phyloP scores from a whole-genome alignment of 805 yeast species.

The Ogataea siamensis region DNA sequence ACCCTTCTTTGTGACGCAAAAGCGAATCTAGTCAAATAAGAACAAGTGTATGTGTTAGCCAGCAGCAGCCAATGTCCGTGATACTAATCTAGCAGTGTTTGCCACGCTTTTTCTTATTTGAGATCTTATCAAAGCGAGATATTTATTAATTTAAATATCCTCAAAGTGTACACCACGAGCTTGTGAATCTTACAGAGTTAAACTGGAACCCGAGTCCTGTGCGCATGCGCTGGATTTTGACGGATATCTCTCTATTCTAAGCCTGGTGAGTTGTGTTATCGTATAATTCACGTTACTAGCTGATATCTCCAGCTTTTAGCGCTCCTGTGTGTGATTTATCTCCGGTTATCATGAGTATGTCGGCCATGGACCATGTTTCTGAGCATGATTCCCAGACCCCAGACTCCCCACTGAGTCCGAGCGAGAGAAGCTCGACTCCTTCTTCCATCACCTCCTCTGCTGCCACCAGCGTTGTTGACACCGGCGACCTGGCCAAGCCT shows the following conservation, averaged over 20 bases:
- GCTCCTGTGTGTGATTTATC: constrained; percentile 26
- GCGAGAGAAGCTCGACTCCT: constrained; percentile 40
- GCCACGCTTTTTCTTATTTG: constrained; percentile 15
- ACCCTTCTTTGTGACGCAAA: constrained; percentile 5
- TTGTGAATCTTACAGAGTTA: constrained; percentile 28
- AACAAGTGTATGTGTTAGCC: constrained; percentile 12
- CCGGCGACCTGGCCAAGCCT: constrained; percentile 21
- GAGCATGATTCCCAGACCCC: constrained; percentile 22
- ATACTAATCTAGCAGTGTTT: constrained; percentile 8
- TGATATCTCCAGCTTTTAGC: constrained; percentile 20
- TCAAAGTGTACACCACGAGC: constrained; percentile 20
- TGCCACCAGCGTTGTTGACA: constrained; percentile 30
- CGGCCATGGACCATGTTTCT: constrained; percentile 11
- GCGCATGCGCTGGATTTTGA: constrained; percentile 28
- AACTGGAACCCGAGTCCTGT: constrained; percentile 29
- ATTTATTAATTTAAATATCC: constrained; percentile 29
- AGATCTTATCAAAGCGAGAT: constrained; percentile 15
- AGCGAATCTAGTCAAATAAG: constrained; percentile 10
- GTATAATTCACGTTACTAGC: constrained; percentile 23
- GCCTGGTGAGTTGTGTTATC: constrained; percentile 25
- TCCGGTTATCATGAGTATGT: constrained; percentile 15
- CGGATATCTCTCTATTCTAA: constrained; percentile 37
- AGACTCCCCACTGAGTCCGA: constrained; percentile 32
- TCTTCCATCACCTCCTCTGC: constrained; percentile 39
- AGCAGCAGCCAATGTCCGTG: not conserved